phyloP scores from a whole-genome alignment of 768 basidiomycete genomes.

The Boletus rubroflammeus region DNA sequence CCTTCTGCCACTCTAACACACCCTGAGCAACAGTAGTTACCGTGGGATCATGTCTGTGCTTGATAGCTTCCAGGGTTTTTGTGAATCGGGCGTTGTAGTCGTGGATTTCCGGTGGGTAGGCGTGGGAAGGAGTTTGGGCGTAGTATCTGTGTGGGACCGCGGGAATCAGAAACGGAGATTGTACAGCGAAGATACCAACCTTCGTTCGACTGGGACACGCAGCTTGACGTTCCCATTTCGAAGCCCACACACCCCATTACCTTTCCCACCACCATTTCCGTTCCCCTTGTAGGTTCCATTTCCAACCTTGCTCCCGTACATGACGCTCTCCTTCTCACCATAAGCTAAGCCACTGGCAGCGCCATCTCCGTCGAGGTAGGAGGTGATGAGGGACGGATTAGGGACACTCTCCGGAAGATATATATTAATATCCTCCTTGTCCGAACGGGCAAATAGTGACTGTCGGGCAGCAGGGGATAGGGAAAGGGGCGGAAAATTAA shows the following conservation, averaged over 20 bases:
- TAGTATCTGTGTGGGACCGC: conserved; percentile 61
- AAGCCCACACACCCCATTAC: conserved; percentile 9
- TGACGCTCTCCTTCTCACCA: conserved; percentile 15
- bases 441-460: conserved; percentile 8
- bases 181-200: background rate
- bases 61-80: conserved; percentile 80
- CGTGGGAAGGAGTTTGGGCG: conserved; percentile 62
- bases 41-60: conserved; percentile 92
- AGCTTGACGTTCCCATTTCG: conserved; percentile 16
- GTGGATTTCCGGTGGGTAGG: conserved; percentile 89
- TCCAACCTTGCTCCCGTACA: conserved; percentile 9
- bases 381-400: conserved; percentile 13
- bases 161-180: conserved; percentile 2
- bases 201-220: conserved; percentile 17
- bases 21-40: conserved; percentile 96
- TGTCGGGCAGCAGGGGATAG: conserved; percentile 13
- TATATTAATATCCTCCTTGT: conserved; percentile 15
- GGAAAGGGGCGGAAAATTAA: conserved; percentile 11
- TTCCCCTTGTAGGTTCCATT: conserved; percentile 15
- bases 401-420: conserved; percentile 14
- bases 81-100: conserved; percentile 94
- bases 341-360: conserved; percentile 5
- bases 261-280: conserved; percentile 23
- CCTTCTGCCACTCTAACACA: conserved; percentile 91
- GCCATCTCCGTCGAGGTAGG: conserved; percentile 30